phyloP scores from a whole-genome alignment of 106 monocot genomes.

The Phalaenopsis equestris region DNA sequence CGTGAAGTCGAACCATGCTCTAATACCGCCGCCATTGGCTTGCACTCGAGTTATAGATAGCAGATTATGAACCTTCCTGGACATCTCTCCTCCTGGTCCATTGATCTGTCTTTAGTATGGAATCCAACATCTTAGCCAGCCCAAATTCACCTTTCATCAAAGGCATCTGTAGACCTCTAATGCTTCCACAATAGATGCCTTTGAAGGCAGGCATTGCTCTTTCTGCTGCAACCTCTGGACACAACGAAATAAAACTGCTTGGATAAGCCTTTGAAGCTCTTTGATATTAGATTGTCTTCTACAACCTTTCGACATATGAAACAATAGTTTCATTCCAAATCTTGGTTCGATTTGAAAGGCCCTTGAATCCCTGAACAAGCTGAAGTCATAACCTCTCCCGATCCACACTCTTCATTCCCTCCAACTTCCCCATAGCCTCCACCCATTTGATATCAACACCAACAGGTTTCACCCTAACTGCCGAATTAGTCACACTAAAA shows the following conservation, averaged over 20 bases:
- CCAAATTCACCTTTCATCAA: constrained; percentile 75
- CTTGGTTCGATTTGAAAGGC: constrained; percentile 75
- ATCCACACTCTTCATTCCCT: constrained; percentile 74
- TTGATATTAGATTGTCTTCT: constrained; percentile 83
- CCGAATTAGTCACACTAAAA: constrained; percentile 88
- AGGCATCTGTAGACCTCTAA: constrained; percentile 73
- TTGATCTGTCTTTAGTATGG: constrained; percentile 77
- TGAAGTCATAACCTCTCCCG: constrained; percentile 94
- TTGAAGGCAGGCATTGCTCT: constrained; percentile 74
- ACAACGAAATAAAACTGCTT: constrained; percentile 75
- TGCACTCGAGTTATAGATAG: constrained; percentile 52
- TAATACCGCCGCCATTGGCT: constrained; percentile 38
- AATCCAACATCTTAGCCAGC: constrained; percentile 38
- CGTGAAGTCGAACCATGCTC: neutral
- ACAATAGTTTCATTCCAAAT: constrained; percentile 89
- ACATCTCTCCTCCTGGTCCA: constrained; percentile 60
- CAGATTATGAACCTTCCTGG: constrained; percentile 69
- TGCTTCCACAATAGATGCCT: constrained; percentile 73
- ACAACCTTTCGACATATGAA: constrained; percentile 77
- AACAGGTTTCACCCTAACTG: constrained; percentile 76
- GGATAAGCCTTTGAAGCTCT: constrained; percentile 84
- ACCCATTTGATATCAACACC: constrained; percentile 96
- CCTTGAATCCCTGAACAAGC: constrained; percentile 92
- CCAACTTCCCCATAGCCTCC: constrained; percentile 90
- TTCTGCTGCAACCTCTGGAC: constrained; percentile 68